phyloP scores from a whole-genome alignment of 352 stramenopile genomes.

The Phytophthora tentaculata region DNA sequence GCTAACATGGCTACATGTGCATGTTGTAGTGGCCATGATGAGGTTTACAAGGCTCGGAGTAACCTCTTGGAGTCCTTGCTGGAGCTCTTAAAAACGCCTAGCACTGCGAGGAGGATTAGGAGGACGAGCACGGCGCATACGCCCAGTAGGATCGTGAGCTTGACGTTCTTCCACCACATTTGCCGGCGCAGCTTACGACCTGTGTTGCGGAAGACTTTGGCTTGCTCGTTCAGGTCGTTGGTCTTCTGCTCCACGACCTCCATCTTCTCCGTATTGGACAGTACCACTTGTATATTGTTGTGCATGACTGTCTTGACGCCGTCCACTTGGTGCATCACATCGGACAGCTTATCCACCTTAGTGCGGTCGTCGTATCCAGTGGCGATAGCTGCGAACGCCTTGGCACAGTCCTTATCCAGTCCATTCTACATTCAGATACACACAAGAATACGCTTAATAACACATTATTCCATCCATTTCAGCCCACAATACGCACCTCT shows the following conservation, averaged over 20 bases:
- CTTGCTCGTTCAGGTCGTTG: constrained; percentile 87
- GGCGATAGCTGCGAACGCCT: constrained; percentile 64
- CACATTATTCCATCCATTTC: background rate
- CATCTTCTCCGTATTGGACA: constrained; percentile 91
- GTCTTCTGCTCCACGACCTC: constrained; percentile 89
- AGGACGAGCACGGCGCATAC: constrained; percentile 74
- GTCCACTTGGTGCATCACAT: constrained; percentile 86
- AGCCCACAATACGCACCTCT: constrained; percentile 51
- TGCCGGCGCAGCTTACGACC: constrained; percentile 76
- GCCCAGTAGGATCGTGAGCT: constrained; percentile 71
- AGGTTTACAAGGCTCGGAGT: constrained; percentile 22
- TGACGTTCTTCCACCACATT: constrained; percentile 91
- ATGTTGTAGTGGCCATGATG: constrained; percentile 8
- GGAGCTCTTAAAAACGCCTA: constrained; percentile 77
- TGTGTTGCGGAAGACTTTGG: constrained; percentile 87
- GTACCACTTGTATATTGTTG: constrained; percentile 88
- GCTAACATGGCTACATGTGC: constrained; percentile 27
- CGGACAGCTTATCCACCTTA: constrained; percentile 88
- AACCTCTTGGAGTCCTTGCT: constrained; percentile 21
- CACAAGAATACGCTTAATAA: background rate
- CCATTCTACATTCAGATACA: constrained; percentile 49
- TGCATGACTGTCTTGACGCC: constrained; percentile 87
- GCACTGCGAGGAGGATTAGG: constrained; percentile 74
- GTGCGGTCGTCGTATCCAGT: constrained; percentile 84
- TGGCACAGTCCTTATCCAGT: constrained; percentile 81